Base-by-base conservation (phyloP, 2,329 filamentous ascomycete genomes). In the Emericellopsis atlantica region DNA sequence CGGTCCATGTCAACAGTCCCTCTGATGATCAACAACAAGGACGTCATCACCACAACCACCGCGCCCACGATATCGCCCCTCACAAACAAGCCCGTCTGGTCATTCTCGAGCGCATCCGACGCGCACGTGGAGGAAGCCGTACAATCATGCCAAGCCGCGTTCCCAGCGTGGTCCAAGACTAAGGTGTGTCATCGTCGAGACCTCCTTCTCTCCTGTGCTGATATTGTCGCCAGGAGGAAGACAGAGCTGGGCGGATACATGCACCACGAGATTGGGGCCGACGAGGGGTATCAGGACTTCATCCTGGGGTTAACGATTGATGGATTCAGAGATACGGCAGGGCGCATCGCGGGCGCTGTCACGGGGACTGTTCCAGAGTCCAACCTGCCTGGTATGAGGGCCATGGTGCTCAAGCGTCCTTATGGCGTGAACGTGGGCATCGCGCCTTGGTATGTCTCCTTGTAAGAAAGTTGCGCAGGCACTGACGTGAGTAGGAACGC, bases 171-270 rank as follows among this genome's bases (percentile, higher is more conserved):
- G 82, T 66, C 70, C 24, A 68, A 70, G 47, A 72, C 70, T 4
- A 77, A 74, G 44, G 70, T 74, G 0, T 52, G 64, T 7, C 55
- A 66, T 9, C 75, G 79, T 37, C 72, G 78, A 42, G 68, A 74
- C 45, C 75, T 85, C 46, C 62, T 86, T 40, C 60, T 77, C 37
- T 74, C 70, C 51, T 73, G 79, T 0, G 76, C 78, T 2, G 70
- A 76, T 32, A 62, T 84, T 22, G 58, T 82, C 36, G 61, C 69
- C 18, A 57, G 59, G 15, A 68, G 74, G 6, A 60, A 62, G 14
- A 67, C 69, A 8, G 77, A 82, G 53, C 52, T 79, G 24, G 62
- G 60, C 14, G 54, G 62, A 31, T 75, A 75, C 53, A 74, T 77
- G 64, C 60, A 62, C 26, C 47, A 54, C 3, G 62, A 66, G 45